Conservation (phyloP, 1,139 yeast species). For the Taphrina pruni region DNA sequence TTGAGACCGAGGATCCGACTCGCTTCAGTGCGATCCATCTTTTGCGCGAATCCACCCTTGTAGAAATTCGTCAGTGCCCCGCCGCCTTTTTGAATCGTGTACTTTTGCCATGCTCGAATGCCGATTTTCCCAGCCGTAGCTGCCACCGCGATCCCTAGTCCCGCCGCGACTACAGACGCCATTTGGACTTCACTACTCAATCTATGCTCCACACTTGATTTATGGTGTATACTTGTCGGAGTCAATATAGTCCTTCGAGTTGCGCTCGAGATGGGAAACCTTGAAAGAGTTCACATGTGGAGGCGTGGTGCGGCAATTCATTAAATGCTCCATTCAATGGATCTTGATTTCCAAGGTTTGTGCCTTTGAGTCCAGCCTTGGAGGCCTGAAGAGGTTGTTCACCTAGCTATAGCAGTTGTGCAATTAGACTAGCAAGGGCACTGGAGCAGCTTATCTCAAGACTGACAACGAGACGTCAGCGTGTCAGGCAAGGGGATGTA, state of each 20-base stretch:
- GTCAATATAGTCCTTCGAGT: neutral
- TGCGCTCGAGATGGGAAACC: neutral
- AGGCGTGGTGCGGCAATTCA: conserved; percentile 7
- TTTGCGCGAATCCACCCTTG: conserved; percentile 87
- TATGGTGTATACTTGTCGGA: no score
- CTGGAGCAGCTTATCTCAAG: no score
- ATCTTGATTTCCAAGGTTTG: no score
- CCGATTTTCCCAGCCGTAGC: conserved; percentile 41
- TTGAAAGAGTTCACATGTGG: conserved; percentile 1
- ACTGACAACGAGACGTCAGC: no score
- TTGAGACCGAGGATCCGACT: conserved; percentile 82
- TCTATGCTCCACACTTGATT: no score
- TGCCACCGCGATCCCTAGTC: conserved; percentile 40
- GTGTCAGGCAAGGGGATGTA: no score
- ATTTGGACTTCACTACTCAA: neutral
- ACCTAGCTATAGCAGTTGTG: no score
- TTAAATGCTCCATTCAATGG: neutral
- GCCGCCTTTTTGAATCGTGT: conserved; percentile 41
- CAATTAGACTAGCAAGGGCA: no score
- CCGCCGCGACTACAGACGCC: conserved; percentile 39
- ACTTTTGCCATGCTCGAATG: conserved; percentile 41
- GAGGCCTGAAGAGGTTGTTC: no score
- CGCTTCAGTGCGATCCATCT: conserved; percentile 92
- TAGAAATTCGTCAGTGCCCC: conserved; percentile 60
- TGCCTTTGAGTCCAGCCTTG: no score